A percentile compares a stretch with the other conserved stretches of the same genome.
These are phyloP conservation scores for Ceratocystis destructans DNA, from an alignment of 2,329 filamentous ascomycete genomes.

Conservation along the genomic window DNA sequence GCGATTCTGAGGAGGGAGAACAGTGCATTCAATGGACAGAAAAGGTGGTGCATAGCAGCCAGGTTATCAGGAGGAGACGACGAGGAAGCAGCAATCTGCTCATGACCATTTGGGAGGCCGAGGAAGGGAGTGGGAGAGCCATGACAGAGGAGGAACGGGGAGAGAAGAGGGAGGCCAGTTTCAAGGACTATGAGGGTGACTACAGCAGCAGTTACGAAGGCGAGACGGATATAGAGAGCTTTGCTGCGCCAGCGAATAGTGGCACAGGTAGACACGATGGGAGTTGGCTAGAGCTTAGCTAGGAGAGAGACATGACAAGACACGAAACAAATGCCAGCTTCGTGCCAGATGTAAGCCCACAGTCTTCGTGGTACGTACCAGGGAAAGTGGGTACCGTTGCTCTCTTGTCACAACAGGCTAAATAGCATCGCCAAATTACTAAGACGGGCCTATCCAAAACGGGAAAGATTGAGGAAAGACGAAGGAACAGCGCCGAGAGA, in stretches of 20 bases:
- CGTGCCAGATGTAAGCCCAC: neutral
- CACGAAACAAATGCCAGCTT: neutral
- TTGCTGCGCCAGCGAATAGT: neutral
- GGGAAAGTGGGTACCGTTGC: neutral
- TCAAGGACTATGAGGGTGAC: neutral
- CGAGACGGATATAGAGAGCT: neutral
- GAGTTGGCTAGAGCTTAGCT: neutral
- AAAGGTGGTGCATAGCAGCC: slow-evolving; percentile 1
- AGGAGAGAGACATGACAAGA: neutral
- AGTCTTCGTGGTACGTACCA: neutral
- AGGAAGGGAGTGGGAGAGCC: neutral
- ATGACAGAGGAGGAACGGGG: neutral
- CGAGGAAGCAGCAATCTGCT: neutral
- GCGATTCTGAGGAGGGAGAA: neutral
- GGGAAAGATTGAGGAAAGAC: neutral
- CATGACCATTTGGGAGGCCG: neutral
- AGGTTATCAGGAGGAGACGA: neutral
- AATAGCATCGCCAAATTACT: neutral
- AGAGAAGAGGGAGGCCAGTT: neutral
- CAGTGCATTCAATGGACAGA: neutral
- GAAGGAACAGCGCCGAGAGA: neutral
- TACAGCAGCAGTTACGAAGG: neutral
- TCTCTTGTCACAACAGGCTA: neutral
- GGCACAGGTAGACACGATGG: neutral
- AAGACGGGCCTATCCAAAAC: neutral